Conservation (phyloP, 352 stramenopile species). For the Globisporangium lucens region DNA sequence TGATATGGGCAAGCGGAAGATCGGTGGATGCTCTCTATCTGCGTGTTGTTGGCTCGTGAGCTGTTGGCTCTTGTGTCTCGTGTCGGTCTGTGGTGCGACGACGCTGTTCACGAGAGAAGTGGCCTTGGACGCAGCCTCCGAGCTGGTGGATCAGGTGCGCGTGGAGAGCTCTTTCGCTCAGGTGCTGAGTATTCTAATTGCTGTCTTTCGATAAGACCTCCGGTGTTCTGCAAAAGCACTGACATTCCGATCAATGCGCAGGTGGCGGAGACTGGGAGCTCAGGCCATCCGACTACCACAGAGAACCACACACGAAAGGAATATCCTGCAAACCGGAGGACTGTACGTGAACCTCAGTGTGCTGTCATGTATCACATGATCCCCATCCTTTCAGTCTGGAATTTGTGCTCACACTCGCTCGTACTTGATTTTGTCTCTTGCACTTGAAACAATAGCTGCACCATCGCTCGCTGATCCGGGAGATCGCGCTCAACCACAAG, state of each 20-base stretch:
- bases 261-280: not conserved
- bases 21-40: not conserved
- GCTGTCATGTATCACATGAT: not conserved
- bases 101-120: slow-evolving; percentile 5
- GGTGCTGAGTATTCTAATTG: not conserved
- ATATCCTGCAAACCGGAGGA: not conserved
- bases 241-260: not conserved
- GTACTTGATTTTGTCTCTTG: not conserved
- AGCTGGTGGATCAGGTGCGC: not conserved
- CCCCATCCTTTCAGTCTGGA: not conserved
- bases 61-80: not conserved
- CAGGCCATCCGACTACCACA: not conserved
- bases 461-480: slow-evolving; percentile 7
- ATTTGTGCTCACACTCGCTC: not conserved
- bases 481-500: slow-evolving; percentile 13
- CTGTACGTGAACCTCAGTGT: not conserved
- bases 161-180: too few species aligned
- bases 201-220: not conserved
- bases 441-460: not conserved
- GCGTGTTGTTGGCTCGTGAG: not conserved
- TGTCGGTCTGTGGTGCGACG: not conserved
- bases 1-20: not conserved
- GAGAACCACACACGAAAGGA: not conserved
- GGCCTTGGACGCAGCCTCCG: not conserved
- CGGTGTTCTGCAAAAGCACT: not conserved